Base-by-base conservation (phyloP, 2,329 filamentous ascomycete genomes). In the Penicillium sp. region DNA sequence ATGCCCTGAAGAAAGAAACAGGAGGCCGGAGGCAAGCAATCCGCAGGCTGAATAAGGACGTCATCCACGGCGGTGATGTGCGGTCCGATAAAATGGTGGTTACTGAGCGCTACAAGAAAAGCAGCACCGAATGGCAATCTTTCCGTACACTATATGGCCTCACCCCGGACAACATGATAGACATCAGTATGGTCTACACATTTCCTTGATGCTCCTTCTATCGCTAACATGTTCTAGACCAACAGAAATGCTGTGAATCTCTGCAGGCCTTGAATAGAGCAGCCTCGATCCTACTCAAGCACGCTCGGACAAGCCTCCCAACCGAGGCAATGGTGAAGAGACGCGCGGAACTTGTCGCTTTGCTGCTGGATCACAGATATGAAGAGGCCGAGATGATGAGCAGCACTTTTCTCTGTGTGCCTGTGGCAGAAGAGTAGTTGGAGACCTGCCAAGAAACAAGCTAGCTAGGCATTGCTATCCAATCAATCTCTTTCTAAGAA, bases 291-390 rank as follows among this genome's bases (percentile, higher is more conserved):
- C 57, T 59, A 4, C 22, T 61, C 22, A 35, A 35, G 25, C 6
- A 61, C 37, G 48, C 46, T 55, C 11, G n/a, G 33, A 54, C 46
- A 58, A 46, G 48, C 42, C 55, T 61, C 46, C 58, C 53, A 8
- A 33, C 30, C 33, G 33, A 35, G 33, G 55, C 14, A 30, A 46
- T 55, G 19, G 38, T 33, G 48, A 35, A 61, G 53, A 19, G 52
- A 61, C 59, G 59, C 13, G 59, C 55, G 38, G 55, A 61, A 43
- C 46, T 54, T 54, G 54, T 61, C n/a, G 55, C 59, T 33, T 10
- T 61, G 53, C 33, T 35, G 10, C 51, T 49, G 22, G 52, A 59
- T 13, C 16, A 55, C 33, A 51, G 43, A 55, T 59, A 59, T 42
- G 57, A 59, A 54, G 57, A 59, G 57, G 57, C 57, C 26, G 57